Base-by-base conservation (phyloP, 1,284 basidiomycete species). In the Cerrena zonata region DNA sequence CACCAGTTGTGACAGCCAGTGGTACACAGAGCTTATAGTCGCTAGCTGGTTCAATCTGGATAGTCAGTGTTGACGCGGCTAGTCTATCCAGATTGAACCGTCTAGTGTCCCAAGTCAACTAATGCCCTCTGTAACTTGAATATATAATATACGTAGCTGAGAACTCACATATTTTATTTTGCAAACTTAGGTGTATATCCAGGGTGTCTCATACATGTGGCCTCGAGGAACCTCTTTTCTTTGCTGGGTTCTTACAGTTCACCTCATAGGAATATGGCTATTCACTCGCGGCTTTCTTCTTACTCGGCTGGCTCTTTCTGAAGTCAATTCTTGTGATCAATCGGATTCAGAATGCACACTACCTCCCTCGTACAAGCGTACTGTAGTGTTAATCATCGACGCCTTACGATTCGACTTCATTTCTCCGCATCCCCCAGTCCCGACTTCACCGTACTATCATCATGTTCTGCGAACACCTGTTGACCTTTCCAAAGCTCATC, bases 361-460 rank as follows among this genome's bases (percentile, higher is more conserved):
- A 1, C 64, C 73, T 0, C 71, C 82, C 0, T 89, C 86, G 0
- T 89, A 94, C 70, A 77, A 77, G 56, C 83, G 89, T 57, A 87
- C 89, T 5, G 77, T 99, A 27, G 56, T 98, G 26, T 75, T 98
- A 59, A 81, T 98, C 52, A 89, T 99, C 56, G 96, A 99, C 67
- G 83, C 96, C 0, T 77, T 99, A 18, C 85, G 96, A 1, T 96
- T 93, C 63, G 95, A 99, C 70, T 99, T 98, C 65, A 72, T 99
- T 49, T 81, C 92, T 0, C 84, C 88, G 1, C 65, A 86, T 48
- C 80, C 84, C 0, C 79, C 80, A 1, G 60, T 62, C 13, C 86
- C 81, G 11, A 60, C 69, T 12, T 89, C 85, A 7, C 79, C 81
- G 2, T 80, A 82, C 65, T 86, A 93, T 64, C 94, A 97, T 66